Conservation (phyloP, 169 alveolate genomes). For the Plasmodium vivax region DNA sequence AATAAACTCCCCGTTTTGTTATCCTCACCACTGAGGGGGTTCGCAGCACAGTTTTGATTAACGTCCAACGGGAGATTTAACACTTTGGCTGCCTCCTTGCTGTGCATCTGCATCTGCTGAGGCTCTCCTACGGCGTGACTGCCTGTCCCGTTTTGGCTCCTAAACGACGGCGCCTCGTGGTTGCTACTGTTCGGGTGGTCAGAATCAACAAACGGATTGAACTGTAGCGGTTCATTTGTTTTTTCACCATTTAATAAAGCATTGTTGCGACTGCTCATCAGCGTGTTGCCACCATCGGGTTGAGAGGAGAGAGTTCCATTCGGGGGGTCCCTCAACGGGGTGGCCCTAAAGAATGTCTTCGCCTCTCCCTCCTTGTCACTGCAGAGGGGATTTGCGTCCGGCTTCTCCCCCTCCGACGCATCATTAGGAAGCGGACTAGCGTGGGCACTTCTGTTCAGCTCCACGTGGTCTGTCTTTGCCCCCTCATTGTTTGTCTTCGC, state of each 20-base stretch:
- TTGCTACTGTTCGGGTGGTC: not conserved
- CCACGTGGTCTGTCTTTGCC: not conserved
- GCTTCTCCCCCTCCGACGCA: not conserved
- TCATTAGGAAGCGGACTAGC: not conserved
- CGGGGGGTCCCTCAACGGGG: not conserved
- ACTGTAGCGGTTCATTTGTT: not conserved
- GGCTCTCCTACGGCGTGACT: not conserved
- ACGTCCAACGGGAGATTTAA: not conserved
- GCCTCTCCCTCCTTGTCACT: not conserved
- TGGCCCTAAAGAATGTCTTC: not conserved
- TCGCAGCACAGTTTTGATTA: not conserved
- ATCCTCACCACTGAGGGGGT: not conserved
- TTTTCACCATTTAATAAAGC: not conserved
- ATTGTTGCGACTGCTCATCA: not conserved
- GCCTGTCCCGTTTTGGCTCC: not conserved
- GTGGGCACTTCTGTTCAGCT: not conserved
- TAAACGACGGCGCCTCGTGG: not conserved
- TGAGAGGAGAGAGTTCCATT: not conserved
- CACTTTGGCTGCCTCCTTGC: not conserved
- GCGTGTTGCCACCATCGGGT: not conserved
- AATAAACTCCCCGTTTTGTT: not conserved
- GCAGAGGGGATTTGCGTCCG: not conserved
- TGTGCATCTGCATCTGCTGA: not conserved
- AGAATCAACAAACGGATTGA: not conserved
- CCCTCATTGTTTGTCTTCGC: not conserved